Conservation (phyloP, 768 basidiomycete species). For the Termitomyces heimii region DNA sequence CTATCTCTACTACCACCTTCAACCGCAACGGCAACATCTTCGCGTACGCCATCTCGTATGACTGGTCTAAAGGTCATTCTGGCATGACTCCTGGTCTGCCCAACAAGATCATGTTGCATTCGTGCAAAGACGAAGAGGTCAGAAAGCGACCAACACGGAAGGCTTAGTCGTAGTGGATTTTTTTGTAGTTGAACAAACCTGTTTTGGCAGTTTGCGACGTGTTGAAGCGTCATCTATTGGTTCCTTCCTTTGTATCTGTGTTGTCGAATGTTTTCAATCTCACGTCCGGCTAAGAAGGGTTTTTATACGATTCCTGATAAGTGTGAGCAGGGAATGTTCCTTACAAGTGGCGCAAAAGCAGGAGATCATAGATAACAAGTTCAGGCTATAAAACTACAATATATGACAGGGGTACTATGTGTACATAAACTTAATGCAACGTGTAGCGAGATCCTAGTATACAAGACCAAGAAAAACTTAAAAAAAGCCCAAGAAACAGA, state of each 20-base stretch:
- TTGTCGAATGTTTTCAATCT: background rate
- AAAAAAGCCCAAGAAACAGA: background rate
- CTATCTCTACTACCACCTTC: slow-evolving; percentile 77
- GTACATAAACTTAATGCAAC: background rate
- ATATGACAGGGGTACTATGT: background rate
- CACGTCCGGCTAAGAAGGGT: background rate
- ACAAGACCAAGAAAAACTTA: background rate
- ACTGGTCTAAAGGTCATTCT: slow-evolving; percentile 90
- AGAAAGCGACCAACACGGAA: slow-evolving; percentile 51
- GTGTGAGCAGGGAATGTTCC: background rate
- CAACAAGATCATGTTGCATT: slow-evolving; percentile 81
- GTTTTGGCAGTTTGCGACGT: background rate
- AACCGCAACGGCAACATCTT: slow-evolving; percentile 86
- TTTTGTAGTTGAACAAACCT: background rate
- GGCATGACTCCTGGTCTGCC: slow-evolving; percentile 69
- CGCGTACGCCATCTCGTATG: slow-evolving; percentile 89
- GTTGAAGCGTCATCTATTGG: background rate
- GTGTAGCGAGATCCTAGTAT: background rate
- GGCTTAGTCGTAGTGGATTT: background rate
- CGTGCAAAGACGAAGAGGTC: slow-evolving; percentile 84
- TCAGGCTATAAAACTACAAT: background rate
- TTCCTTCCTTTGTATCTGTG: background rate
- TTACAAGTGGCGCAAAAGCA: background rate
- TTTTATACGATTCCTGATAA: background rate
- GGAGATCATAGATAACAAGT: background rate